These are phyloP conservation scores for Penicilliopsis zonata DNA, from an alignment of 495 filamentous ascomycete species.

Conservation along the genomic window DNA sequence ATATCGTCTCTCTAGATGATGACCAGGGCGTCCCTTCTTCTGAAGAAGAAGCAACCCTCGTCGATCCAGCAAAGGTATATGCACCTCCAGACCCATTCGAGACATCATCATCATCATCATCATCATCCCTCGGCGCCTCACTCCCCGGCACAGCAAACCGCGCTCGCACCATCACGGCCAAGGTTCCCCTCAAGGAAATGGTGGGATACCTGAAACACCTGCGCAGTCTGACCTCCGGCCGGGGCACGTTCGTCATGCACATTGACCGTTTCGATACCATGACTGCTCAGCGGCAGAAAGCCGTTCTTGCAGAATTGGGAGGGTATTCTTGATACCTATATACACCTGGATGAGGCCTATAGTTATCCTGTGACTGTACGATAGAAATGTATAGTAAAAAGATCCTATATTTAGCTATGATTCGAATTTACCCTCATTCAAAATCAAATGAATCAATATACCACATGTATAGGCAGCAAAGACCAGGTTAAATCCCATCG, in stretches of 20 bases:
- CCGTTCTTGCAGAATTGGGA: constrained; percentile 39
- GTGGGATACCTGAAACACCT: constrained; percentile 89
- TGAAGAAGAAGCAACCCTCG: constrained; percentile 17
- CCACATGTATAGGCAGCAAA: no score
- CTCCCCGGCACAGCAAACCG: constrained; percentile 16
- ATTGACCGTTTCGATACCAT: constrained; percentile 87
- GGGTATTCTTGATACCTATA: constrained; percentile 14
- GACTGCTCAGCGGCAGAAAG: constrained; percentile 49
- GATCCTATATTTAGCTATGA: neutral
- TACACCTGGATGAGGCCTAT: no score
- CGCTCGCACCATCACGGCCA: constrained; percentile 58
- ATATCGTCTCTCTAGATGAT: constrained; percentile 69
- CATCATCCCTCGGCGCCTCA: constrained; percentile 12
- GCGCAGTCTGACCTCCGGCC: constrained; percentile 73
- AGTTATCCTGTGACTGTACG: no score
- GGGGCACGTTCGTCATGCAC: constrained; percentile 86
- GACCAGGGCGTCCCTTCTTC: constrained; percentile 28
- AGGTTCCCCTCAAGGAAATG: constrained; percentile 92
- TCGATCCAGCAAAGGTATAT: constrained; percentile 60
- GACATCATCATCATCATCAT: no score
- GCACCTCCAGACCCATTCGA: constrained; percentile 78
- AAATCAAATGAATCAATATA: neutral
- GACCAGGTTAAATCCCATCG: neutral
- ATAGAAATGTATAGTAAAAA: constrained; percentile 1
- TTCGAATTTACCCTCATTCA: neutral